A percentile compares a stretch with the other conserved stretches of the same genome.
phyloP scores from a whole-genome alignment of 345 rosid genomes.

The Eucalyptus cloeziana region DNA sequence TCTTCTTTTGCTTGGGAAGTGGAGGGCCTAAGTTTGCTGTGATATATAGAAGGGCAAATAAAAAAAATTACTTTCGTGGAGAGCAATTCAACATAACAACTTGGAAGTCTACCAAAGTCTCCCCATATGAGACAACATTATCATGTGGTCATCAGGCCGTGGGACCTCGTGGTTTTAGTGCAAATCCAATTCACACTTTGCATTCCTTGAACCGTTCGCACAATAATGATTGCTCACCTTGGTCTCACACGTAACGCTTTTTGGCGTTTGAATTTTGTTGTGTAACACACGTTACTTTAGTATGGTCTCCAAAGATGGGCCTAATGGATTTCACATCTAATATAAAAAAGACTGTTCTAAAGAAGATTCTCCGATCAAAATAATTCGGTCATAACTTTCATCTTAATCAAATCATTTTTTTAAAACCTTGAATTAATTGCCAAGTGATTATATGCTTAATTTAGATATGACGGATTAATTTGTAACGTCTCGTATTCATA shows the following conservation, averaged over 20 bases:
- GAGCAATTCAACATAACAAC: not conserved
- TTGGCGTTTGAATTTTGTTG: too few relatives aligned
- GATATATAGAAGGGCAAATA: not conserved
- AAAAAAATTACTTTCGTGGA: not conserved
- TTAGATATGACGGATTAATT: not conserved
- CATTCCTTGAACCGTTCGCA: not conserved
- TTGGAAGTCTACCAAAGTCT: not conserved
- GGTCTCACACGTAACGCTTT: not conserved
- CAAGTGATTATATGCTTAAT: not conserved
- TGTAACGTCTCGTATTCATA: rapidly evolving
- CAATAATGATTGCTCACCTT: not conserved
- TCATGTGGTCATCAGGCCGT: rapidly evolving
- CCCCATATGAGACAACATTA: not conserved
- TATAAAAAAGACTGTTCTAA: not conserved
- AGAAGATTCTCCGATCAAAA: not conserved
- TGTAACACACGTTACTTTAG: not conserved
- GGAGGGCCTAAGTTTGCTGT: not conserved
- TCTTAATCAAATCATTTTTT: not conserved
- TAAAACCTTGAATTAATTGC: not conserved
- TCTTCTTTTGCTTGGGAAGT: not conserved
- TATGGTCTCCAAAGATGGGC: not conserved
- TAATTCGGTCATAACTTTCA: not conserved
- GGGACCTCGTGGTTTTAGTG: not conserved
- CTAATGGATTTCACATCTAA: not conserved
- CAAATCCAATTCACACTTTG: too few relatives aligned